Evolutionary conservation across 768 basidiomycete species (phyloP), one percentile per base, ranked within the genome.

Genomic region (Russula sp.): DNA sequence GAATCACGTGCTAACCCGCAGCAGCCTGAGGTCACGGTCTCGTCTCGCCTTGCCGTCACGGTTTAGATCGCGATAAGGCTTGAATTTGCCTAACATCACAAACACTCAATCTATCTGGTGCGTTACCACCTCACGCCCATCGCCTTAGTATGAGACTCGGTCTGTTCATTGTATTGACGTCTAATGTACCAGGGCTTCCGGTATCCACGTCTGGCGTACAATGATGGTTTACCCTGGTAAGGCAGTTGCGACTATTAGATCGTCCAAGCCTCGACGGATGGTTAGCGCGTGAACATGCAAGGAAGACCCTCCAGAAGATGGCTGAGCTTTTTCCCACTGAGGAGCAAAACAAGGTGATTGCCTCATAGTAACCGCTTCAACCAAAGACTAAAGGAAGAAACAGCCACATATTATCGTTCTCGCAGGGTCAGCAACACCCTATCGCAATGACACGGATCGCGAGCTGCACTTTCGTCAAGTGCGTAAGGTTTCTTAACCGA

Each of bases 381-480:
- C 57, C 31, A 54, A 31, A 37, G 6, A 44, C 64, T 22, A 3
- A 45, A 48, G n/a, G 1, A 18, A 6, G 35, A 52, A 16, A 16
- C 22, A 91, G 87, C 82, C 86, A 8, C 91, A 92, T 72, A 76
- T 89, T 8, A 71, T 90, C 16, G 71, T 92, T 4, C 75, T 92
- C 1, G 82, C 84, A 9, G 89, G 88, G n/a, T 82, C 81, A 68
- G 77, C 75, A 6, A 84, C 81, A 2, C 77, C 79, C 0, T 91
- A 78, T 70, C 78, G 91, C 65, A 84, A 91, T 71, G 92, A 94
- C 71, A 94, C 93, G 11, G 92, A 95, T 71, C 82, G 91, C 37
- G 91, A 93, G 74, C 75, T 91, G 48, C 71, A 78, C 4, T 91
- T 92, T 69, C 79, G 84, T 60, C 79, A 80, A 70, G 80, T 75